These are phyloP conservation scores for Gentiana macrophylla DNA, from an alignment of 257 asterid genomes.

Conservation along the genomic window DNA sequence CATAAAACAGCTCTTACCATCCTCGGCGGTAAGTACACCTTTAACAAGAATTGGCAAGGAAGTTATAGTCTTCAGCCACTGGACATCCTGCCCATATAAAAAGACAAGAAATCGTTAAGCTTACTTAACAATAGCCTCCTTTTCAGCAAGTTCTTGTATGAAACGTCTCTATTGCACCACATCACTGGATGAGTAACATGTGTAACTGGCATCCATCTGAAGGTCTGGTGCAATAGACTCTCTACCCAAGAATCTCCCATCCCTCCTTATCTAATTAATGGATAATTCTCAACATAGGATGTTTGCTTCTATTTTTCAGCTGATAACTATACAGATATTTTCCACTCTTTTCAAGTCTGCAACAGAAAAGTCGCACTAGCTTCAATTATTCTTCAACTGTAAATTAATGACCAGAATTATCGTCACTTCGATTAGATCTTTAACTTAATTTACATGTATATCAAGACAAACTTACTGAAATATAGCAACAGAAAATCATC, in stretches of 20 bases:
- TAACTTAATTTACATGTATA: too few relatives aligned
- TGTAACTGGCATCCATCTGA: too few relatives aligned
- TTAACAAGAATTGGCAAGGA: constrained; percentile 86
- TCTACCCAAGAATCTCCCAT: too few relatives aligned
- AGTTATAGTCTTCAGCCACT: constrained; percentile 97
- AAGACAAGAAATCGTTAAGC: constrained; percentile 5
- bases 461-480: too few relatives aligned
- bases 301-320: background rate
- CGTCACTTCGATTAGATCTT: too few relatives aligned
- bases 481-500: too few relatives aligned
- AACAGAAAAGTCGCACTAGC: background rate
- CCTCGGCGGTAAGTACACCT: constrained; percentile 96
- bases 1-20: constrained; percentile 32
- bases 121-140: background rate
- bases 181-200: too few relatives aligned
- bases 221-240: too few relatives aligned
- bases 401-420: too few relatives aligned
- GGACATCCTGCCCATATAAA: constrained; percentile 52
- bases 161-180: too few relatives aligned
- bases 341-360: background rate
- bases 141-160: background rate
- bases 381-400: background rate
- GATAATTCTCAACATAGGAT: too few relatives aligned
- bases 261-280: too few relatives aligned
- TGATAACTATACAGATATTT: background rate